Conservation (phyloP, 176 grass and related monocot species). For the Oryza nivara region DNA sequence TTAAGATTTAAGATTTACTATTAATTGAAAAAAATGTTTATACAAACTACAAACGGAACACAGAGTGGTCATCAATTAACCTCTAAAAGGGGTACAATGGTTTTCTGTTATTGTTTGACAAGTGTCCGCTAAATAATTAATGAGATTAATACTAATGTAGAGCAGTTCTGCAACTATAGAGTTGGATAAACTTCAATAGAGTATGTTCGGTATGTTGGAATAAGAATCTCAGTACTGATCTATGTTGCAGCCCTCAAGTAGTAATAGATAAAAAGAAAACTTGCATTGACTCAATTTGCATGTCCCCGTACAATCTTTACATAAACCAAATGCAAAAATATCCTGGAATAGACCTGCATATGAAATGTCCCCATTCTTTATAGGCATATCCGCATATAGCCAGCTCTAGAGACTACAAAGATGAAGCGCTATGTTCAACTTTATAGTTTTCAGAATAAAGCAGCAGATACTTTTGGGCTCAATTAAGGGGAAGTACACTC, state of each 20-base stretch:
- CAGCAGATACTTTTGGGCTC: neutral
- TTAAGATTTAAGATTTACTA: neutral
- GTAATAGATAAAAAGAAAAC: neutral
- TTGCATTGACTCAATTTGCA: neutral
- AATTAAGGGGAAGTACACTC: neutral
- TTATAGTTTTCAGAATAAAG: neutral
- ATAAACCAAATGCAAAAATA: too few relatives aligned
- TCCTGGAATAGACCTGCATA: neutral
- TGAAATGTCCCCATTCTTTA: neutral
- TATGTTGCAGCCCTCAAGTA: neutral
- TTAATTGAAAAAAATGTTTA: neutral
- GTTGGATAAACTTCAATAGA: neutral
- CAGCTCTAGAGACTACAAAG: neutral
- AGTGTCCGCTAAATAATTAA: neutral
- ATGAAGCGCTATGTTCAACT: neutral
- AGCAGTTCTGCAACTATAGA: neutral
- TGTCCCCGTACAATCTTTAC: neutral
- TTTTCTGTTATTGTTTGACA: neutral
- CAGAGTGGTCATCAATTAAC: neutral
- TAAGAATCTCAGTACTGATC: neutral
- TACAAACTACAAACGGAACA: neutral
- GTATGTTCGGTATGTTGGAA: neutral
- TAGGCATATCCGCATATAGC: neutral
- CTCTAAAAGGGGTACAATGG: neutral
- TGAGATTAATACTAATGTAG: too few relatives aligned